Conservation (phyloP, 2,329 filamentous ascomycete genomes). For the Clathrospora elynae region DNA sequence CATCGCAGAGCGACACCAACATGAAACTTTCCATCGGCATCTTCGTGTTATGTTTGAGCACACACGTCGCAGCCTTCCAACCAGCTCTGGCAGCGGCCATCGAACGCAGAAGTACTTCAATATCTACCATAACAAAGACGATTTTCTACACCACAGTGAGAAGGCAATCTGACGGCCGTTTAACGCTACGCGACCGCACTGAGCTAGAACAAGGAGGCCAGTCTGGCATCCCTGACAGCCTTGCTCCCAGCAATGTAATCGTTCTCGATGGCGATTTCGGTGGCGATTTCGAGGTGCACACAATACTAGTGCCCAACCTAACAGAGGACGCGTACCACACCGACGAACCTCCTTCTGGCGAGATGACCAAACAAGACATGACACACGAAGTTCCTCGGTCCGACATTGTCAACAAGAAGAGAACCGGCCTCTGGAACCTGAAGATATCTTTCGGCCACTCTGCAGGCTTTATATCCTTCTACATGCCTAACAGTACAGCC, state of each 20-base stretch:
- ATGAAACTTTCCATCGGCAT: background rate
- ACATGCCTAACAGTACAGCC: conserved; percentile 1
- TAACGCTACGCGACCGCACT: background rate
- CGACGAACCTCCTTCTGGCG: background rate
- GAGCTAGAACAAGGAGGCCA: too few relatives aligned
- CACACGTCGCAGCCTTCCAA: background rate
- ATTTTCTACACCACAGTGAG: background rate
- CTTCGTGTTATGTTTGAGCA: background rate
- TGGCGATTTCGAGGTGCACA: too few relatives aligned
- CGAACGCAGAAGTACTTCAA: background rate
- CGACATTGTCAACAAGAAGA: background rate
- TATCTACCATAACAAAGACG: background rate
- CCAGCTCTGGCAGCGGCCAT: background rate
- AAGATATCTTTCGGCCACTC: background rate
- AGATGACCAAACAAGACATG: background rate
- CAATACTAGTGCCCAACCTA: too few relatives aligned
- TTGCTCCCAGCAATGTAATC: too few relatives aligned
- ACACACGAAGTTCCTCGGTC: rapidly evolving
- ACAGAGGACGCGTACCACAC: too few relatives aligned
- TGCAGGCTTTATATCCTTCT: conserved; percentile 11
- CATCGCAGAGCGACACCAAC: background rate
- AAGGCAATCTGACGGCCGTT: background rate
- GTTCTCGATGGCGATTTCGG: too few relatives aligned
- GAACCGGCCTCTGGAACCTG: conserved; percentile 3
- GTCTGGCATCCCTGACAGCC: too few relatives aligned